These are phyloP conservation scores for Claviceps fusiformis DNA, from an alignment of 2,329 filamentous ascomycete species.

Conservation along the genomic window DNA sequence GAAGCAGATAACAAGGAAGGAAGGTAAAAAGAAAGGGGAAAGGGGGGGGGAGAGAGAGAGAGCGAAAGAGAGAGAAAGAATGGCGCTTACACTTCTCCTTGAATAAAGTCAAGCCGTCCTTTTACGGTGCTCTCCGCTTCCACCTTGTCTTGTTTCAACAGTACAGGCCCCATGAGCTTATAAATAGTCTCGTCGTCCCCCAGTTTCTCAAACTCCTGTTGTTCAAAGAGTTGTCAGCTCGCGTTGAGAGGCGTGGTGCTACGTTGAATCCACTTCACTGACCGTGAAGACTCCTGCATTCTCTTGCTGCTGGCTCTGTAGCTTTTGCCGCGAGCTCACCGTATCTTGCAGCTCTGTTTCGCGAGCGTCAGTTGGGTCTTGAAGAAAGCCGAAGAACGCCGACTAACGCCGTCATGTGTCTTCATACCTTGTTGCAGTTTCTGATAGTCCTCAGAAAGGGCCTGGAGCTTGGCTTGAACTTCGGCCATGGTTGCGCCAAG, in stretches of 20 bases:
- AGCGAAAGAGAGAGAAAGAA: too few relatives aligned
- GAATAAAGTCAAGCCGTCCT: constrained; percentile 80
- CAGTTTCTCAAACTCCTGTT: constrained; percentile 70
- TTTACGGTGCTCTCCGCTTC: constrained; percentile 89
- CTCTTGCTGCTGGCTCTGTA: constrained; percentile 89
- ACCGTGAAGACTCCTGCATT: constrained; percentile 80
- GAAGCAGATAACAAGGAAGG: background rate
- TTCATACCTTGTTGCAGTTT: constrained; percentile 65
- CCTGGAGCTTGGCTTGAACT: constrained; percentile 63
- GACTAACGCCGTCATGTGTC: background rate
- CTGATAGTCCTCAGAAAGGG: constrained; percentile 76
- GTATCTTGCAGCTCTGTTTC: constrained; percentile 60
- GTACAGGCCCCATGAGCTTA: constrained; percentile 84
- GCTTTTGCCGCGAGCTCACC: constrained; percentile 71
- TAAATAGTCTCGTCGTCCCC: constrained; percentile 80
- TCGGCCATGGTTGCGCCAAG: constrained; percentile 43
- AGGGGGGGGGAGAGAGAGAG: background rate
- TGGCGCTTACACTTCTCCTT: constrained; percentile 72
- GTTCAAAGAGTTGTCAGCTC: background rate
- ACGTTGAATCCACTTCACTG: background rate
- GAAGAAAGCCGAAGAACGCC: background rate
- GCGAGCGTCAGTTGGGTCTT: constrained; percentile 2
- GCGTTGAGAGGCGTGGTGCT: background rate
- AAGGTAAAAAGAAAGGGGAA: background rate
- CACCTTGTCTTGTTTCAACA: constrained; percentile 85